phyloP scores from a whole-genome alignment of 2,329 filamentous ascomycete genomes.

The Pseudogymnoascus verrucosus region DNA sequence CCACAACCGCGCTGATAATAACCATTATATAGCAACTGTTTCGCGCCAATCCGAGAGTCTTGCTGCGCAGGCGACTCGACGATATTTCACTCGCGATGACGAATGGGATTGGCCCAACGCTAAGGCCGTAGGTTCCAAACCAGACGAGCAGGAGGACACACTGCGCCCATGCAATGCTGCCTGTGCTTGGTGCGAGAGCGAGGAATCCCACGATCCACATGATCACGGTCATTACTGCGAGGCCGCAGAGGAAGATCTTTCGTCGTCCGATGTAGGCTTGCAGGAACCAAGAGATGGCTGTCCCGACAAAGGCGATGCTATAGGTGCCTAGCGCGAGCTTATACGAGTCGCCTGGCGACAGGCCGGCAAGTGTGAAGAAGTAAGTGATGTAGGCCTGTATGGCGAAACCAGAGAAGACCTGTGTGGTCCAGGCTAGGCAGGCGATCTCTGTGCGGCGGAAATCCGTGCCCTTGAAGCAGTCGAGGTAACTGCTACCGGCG shows the following conservation, averaged over 20 bases:
- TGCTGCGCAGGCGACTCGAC: conserved; percentile 29
- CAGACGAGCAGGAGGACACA: conserved; percentile 35
- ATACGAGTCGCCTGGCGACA: conserved; percentile 40
- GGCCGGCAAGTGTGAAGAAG: conserved; percentile 46
- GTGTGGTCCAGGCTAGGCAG: conserved; percentile 56
- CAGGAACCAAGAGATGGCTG: conserved; percentile 9
- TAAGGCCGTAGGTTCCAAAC: conserved; percentile 28
- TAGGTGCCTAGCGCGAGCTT: conserved; percentile 42
- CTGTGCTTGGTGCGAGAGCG: conserved; percentile 14
- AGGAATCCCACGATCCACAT: conserved; percentile 11
- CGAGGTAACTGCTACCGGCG: conserved; percentile 62
- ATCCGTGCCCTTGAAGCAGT: conserved; percentile 77
- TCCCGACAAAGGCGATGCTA: conserved; percentile 29
- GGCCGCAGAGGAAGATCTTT: conserved; percentile 3
- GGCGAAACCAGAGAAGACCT: conserved; percentile 54
- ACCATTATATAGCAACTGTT: conserved; percentile 48
- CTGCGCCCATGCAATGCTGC: conserved; percentile 28
- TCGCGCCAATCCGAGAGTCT: conserved; percentile 34
- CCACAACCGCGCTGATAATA: conserved; percentile 39
- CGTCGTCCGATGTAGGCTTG: conserved; percentile 5
- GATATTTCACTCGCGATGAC: conserved; percentile 27
- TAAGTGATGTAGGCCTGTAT: conserved; percentile 54
- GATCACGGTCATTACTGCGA: neutral
- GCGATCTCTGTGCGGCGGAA: conserved; percentile 69
- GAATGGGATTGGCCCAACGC: conserved; percentile 5